phyloP scores from a whole-genome alignment of 1,139 yeast genomes.

The Candida frijolesensis region DNA sequence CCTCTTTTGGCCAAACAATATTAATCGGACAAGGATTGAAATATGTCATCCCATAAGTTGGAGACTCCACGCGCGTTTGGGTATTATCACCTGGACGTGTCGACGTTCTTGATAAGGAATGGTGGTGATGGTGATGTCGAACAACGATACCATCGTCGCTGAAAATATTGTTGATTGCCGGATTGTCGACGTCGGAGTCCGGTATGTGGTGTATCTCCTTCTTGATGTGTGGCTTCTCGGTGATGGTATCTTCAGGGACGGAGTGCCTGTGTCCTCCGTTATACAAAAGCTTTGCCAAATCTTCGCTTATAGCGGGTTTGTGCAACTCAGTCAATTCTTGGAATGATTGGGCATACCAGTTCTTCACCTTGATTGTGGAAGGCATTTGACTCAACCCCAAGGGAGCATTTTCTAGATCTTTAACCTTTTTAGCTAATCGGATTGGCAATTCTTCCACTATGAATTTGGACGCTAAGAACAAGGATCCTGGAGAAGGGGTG shows the following conservation, averaged over 20 bases:
- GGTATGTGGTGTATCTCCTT: constrained; percentile 15
- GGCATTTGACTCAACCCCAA: constrained; percentile 73
- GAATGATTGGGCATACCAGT: constrained; percentile 92
- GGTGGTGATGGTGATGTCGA: constrained; percentile 25
- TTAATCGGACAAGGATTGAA: constrained; percentile 58
- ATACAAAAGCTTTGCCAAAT: constrained; percentile 38
- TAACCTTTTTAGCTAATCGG: constrained; percentile 81
- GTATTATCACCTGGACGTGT: constrained; percentile 11
- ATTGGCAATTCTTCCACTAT: constrained; percentile 88
- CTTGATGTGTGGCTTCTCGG: constrained; percentile 10
- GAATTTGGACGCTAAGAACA: constrained; percentile 83
- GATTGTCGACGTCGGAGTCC: constrained; percentile 30
- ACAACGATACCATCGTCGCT: constrained; percentile 59
- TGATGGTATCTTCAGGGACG: constrained; percentile 2
- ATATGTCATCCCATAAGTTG: constrained; percentile 57
- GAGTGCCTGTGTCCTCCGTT: constrained; percentile 16
- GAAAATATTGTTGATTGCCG: constrained; percentile 46
- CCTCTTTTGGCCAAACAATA: constrained; percentile 72
- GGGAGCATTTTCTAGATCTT: constrained; percentile 81
- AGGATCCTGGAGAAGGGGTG: constrained; percentile 72
- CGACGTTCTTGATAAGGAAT: constrained; percentile 7
- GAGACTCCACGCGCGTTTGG: constrained; percentile 27
- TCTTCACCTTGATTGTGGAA: constrained; percentile 72
- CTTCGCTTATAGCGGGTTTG: constrained; percentile 47
- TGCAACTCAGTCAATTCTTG: constrained; percentile 71